Evolutionary conservation across 139 green algal species (phyloP).

Genomic region (Micractinium sp.): DNA sequence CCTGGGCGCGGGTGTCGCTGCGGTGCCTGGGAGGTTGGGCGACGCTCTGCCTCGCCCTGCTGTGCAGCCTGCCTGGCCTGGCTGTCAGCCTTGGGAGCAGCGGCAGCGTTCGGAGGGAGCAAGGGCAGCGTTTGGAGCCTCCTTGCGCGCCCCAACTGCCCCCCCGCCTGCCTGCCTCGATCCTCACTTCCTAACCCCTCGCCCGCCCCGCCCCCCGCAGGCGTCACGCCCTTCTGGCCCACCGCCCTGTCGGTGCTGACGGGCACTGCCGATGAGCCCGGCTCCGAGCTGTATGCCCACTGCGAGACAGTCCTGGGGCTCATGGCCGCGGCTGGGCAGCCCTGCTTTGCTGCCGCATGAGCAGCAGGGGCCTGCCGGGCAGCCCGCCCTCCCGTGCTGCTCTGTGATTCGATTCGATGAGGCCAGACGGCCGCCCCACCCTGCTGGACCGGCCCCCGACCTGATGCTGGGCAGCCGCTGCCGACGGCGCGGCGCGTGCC

Average conservation of each 20-base stretch:
- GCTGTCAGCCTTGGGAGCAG: too few relatives aligned
- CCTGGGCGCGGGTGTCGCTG: too few relatives aligned
- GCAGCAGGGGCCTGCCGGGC: background rate
- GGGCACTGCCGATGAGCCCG: conserved; percentile 1
- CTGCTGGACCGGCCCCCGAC: too few relatives aligned
- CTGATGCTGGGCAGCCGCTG: background rate
- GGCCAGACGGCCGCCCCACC: background rate
- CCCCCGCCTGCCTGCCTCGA: background rate
- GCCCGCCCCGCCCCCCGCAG: background rate
- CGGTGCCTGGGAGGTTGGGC: too few relatives aligned
- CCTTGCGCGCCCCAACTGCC: background rate
- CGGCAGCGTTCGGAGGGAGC: too few relatives aligned
- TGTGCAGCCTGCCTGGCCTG: too few relatives aligned
- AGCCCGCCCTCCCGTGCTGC: background rate
- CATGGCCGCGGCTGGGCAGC: background rate
- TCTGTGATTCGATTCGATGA: background rate
- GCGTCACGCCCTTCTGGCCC: conserved; percentile 58
- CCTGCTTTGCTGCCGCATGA: background rate
- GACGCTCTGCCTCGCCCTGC: too few relatives aligned
- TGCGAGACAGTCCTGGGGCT: background rate
- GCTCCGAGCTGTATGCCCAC: background rate
- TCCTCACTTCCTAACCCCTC: background rate
- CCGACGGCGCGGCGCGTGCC: background rate
- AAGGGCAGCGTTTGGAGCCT: too few relatives aligned
- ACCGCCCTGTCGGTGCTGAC: conserved; percentile 47